Conservation (phyloP, 2,329 filamentous ascomycete genomes). For the Ambrosiella beaveri region DNA sequence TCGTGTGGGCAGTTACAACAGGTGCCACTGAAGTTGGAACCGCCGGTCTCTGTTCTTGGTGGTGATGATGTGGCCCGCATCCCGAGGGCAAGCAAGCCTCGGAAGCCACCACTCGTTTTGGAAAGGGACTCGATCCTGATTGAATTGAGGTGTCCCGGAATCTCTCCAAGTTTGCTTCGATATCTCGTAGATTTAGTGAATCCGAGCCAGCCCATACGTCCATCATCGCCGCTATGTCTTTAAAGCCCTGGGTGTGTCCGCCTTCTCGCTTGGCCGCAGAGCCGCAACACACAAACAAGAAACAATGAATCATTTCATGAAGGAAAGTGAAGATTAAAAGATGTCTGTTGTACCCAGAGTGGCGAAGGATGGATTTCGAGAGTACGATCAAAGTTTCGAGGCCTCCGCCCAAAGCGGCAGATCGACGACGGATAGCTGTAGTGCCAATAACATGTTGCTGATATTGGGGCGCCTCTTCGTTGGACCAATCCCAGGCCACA, state of each 20-base stretch:
- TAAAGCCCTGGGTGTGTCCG: slow-evolving; percentile 44
- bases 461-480: slow-evolving; percentile 31
- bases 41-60: neutral
- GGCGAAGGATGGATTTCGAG: slow-evolving; percentile 39
- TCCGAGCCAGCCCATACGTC: slow-evolving; percentile 42
- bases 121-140: neutral
- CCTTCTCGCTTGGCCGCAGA: slow-evolving; percentile 36
- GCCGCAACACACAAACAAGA: slow-evolving; percentile 45
- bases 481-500: slow-evolving; percentile 46
- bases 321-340: slow-evolving; percentile 47
- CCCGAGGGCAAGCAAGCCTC: neutral
- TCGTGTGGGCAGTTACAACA: neutral
- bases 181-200: slow-evolving; percentile 36
- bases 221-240: slow-evolving; percentile 39
- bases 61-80: neutral
- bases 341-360: slow-evolving; percentile 38
- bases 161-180: slow-evolving; percentile 37
- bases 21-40: neutral
- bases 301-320: slow-evolving; percentile 51
- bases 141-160: neutral
- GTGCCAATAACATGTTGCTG: slow-evolving; percentile 42
- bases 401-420: slow-evolving; percentile 27
- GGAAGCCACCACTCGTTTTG: neutral
- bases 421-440: slow-evolving; percentile 34
- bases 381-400: slow-evolving; percentile 47